A percentile compares a stretch with the other conserved stretches of the same genome.
These are phyloP conservation scores for Fusarium zealandicum DNA, from an alignment of 2,329 filamentous ascomycete genomes.

Conservation along the genomic window DNA sequence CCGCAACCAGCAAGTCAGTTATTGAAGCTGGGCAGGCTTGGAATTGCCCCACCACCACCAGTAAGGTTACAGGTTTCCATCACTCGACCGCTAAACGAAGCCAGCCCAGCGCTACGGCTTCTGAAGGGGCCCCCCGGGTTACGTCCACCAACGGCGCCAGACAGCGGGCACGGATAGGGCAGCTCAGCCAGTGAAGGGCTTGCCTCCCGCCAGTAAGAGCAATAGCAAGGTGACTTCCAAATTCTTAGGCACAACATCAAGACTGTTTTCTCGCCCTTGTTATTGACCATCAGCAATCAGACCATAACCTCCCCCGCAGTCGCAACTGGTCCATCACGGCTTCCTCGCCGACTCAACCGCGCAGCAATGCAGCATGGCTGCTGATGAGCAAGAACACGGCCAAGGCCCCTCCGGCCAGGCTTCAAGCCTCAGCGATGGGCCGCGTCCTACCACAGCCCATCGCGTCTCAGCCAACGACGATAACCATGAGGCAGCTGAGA, in stretches of 20 bases:
- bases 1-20: conserved; percentile 25
- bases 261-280: conserved; percentile 22
- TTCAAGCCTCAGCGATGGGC: conserved; percentile 31
- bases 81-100: conserved; percentile 19
- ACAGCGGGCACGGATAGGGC: neutral
- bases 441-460: conserved; percentile 38
- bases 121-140: conserved; percentile 11
- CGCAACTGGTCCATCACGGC: conserved; percentile 17
- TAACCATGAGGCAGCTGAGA: conserved; percentile 19
- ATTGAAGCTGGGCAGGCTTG: conserved; percentile 6
- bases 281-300: conserved; percentile 11
- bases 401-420: conserved; percentile 27
- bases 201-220: conserved; percentile 29
- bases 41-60: conserved; percentile 25
- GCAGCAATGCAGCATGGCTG: conserved; percentile 49
- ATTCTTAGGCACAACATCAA: conserved; percentile 17
- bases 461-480: conserved; percentile 35
- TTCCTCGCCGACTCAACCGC: conserved; percentile 4
- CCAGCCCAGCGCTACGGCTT: neutral
- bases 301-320: neutral
- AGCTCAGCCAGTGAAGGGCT: conserved; percentile 14
- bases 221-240: conserved; percentile 8
- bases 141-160: conserved; percentile 12
- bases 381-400: conserved; percentile 42
- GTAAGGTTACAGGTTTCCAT: no score